These are phyloP conservation scores for Fusarium subglutinans DNA, from an alignment of 2,329 filamentous ascomycete species.

Conservation along the genomic window DNA sequence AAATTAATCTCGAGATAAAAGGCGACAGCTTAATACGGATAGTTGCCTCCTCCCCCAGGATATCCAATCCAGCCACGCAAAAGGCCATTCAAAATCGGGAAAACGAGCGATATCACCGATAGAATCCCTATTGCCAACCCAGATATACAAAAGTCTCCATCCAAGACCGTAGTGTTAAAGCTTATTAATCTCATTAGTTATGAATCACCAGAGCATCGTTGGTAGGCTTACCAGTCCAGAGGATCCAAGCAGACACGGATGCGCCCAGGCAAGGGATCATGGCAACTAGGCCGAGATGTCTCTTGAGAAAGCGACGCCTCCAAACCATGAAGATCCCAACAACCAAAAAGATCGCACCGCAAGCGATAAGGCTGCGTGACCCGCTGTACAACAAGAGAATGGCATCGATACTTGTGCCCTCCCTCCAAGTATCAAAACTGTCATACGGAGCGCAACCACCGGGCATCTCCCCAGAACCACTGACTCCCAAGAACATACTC, in stretches of 20 bases:
- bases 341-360: not conserved
- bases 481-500: not conserved
- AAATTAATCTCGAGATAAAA: fast-evolving
- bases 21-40: not conserved
- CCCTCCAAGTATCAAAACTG: not conserved
- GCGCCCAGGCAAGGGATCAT: not conserved
- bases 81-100: not conserved
- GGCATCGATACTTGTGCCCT: not conserved
- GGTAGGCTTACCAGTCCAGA: not conserved
- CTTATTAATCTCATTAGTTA: not conserved
- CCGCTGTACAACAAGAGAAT: not conserved
- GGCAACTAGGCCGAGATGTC: fast-evolving
- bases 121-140: not conserved
- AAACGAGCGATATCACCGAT: not conserved
- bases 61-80: not conserved
- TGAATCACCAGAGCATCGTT: fast-evolving
- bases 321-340: not conserved
- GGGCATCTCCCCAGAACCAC: not conserved
- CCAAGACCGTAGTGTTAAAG: not conserved
- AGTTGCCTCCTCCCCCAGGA: not conserved
- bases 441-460: not conserved
- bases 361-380: not conserved
- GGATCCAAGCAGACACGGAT: not conserved
- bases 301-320: not conserved
- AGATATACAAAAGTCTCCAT: not conserved